Evolutionary conservation across 2,329 filamentous ascomycete genomes (phyloP), one percentile per base, ranked within the genome.

Genomic region (Golovinomyces cichoracearum): DNA sequence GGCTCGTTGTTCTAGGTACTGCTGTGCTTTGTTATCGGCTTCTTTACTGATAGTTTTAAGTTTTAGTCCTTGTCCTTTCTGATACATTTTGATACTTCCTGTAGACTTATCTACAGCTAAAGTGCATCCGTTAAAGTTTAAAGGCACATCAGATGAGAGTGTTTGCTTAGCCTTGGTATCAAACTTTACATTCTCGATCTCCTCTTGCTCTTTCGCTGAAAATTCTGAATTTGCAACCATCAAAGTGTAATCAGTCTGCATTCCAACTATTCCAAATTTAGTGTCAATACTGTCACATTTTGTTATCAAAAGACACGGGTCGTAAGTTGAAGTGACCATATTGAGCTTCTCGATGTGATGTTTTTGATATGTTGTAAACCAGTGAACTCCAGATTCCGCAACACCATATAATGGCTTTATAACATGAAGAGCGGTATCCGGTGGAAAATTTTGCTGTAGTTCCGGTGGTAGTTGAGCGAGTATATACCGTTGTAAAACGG

Each of bases 211-310:
- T 31, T 26, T 25, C 15, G 26, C 4, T 4, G 29, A 21, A 22
- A 49, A 46, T 17, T 3, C 25, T n/a, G 22, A 7, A 27, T 35
- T 37, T 17, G 27, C 48, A 5, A 38, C 26, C 26, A 49, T 25
- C 13, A 49, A 23, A 6, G 48, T 46, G 42, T 49, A 41, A 21
- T 49, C 48, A 19, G 48, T 49, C 23, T 49, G 48, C 19, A 49
- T 17, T 10, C 48, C 48, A 45, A 49, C 31, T 25, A 49, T 27
- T n/a, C 48, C 48, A 48, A 25, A 38, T 40, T 25, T 37, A 23
- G 27, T 13, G 38, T 41, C n/a, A 22, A 19, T 5, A 7, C 4
- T 10, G 4, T 41, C 38, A 22, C 19, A 6, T 5, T 22, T 41
- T n/a, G 22, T 21, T 22, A 41, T 10, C n/a, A 49, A 21, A 13